phyloP scores from a whole-genome alignment of 495 filamentous ascomycete species.

The Aspergillus campestris region DNA sequence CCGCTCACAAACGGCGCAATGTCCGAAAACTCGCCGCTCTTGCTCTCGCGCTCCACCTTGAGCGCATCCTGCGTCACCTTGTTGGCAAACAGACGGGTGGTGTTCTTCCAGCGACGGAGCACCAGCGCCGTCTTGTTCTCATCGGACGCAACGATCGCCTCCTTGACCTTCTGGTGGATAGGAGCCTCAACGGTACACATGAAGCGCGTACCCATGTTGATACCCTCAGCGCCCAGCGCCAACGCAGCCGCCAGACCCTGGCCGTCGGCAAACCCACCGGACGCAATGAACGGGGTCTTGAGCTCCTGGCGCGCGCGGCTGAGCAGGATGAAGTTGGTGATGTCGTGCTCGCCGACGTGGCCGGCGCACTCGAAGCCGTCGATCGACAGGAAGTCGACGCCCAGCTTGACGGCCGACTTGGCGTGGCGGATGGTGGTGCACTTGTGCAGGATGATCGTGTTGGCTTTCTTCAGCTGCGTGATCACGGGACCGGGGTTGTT shows the following conservation, averaged over 20 bases:
- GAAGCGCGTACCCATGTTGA: conserved; percentile 93
- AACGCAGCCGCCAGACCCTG: conserved; percentile 91
- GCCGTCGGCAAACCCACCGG: conserved; percentile 91
- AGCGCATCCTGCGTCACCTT: conserved; percentile 74
- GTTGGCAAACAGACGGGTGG: conserved; percentile 78
- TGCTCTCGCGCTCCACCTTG: conserved; percentile 78
- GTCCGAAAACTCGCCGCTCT: conserved; percentile 82
- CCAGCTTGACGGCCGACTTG: conserved; percentile 83
- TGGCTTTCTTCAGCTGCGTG: conserved; percentile 72
- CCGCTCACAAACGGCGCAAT: conserved; percentile 86
- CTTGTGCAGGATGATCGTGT: conserved; percentile 82
- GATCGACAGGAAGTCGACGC: conserved; percentile 92
- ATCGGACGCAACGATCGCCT: conserved; percentile 77
- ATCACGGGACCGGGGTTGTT: conserved; percentile 93
- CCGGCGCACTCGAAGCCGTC: conserved; percentile 98
- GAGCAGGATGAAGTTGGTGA: conserved; percentile 95
- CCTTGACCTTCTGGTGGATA: conserved; percentile 88
- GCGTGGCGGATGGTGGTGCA: conserved; percentile 96
- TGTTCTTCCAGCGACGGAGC: conserved; percentile 88
- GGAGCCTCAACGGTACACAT: conserved; percentile 90
- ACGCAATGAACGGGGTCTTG: conserved; percentile 86
- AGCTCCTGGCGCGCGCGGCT: conserved; percentile 78
- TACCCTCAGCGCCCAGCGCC: conserved; percentile 81
- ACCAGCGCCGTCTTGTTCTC: conserved; percentile 90
- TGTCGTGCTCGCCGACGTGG: conserved; percentile 91